phyloP scores from a whole-genome alignment of 768 basidiomycete species.

The Sarcodon sp. region DNA sequence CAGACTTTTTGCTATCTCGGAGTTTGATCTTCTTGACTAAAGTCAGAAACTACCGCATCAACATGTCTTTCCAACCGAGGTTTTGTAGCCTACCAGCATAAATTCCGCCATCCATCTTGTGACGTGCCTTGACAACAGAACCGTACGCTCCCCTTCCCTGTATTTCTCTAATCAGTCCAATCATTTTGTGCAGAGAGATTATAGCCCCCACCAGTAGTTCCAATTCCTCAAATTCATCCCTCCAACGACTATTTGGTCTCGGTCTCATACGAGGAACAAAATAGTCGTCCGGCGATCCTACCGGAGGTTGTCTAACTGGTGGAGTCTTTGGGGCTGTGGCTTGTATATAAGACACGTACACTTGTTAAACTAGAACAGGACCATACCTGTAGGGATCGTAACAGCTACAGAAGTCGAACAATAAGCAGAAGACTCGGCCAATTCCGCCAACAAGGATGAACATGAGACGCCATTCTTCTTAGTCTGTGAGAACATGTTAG shows the following conservation, averaged over 20 bases:
- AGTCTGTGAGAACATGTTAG: slow-evolving; percentile 44
- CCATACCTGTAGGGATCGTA: slow-evolving; percentile 15
- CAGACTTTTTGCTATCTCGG: slow-evolving; percentile 44
- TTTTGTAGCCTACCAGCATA: slow-evolving; percentile 49
- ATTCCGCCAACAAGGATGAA: slow-evolving; percentile 40
- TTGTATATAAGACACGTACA: not conserved
- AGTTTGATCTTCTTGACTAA: slow-evolving; percentile 84
- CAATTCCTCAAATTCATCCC: slow-evolving; percentile 89
- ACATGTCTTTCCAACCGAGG: not conserved
- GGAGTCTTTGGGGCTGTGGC: slow-evolving; percentile 36
- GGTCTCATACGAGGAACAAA: slow-evolving; percentile 28
- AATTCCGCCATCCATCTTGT: slow-evolving; percentile 75
- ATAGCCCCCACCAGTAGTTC: slow-evolving; percentile 50
- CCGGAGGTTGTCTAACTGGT: slow-evolving; percentile 25
- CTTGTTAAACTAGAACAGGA: not conserved
- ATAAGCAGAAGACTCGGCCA: slow-evolving; percentile 12
- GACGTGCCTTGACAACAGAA: slow-evolving; percentile 89
- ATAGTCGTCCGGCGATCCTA: slow-evolving; percentile 58
- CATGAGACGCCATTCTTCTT: slow-evolving; percentile 50
- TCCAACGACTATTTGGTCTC: slow-evolving; percentile 67
- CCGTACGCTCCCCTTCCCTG: slow-evolving; percentile 88
- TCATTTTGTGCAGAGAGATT: not conserved
- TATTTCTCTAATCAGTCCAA: not conserved
- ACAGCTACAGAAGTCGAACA: slow-evolving; percentile 3
- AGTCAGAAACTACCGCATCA: not conserved